These are phyloP conservation scores for Aspergillus sp. DNA, from an alignment of 2,329 filamentous ascomycete species.

Conservation along the genomic window DNA sequence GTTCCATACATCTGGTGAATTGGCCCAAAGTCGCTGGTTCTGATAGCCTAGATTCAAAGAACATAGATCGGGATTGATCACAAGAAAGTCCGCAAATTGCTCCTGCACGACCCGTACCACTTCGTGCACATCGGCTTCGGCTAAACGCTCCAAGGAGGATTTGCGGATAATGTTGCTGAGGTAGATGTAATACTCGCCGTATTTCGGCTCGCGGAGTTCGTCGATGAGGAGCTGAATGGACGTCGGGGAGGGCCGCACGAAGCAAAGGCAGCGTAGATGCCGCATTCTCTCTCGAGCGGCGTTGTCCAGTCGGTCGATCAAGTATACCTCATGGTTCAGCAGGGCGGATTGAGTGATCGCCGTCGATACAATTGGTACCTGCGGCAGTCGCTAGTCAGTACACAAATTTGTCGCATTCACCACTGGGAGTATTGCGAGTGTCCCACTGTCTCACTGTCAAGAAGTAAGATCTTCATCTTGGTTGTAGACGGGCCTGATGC, in stretches of 20 bases:
- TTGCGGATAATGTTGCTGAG: constrained; percentile 99
- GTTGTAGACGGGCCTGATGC: constrained; percentile 60
- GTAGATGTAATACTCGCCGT: constrained; percentile 95
- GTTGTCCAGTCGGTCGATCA: constrained; percentile 95
- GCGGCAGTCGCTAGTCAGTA: constrained; percentile 20
- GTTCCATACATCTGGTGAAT: constrained; percentile 84
- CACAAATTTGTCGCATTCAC: not conserved
- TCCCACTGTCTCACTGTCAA: constrained; percentile 86
- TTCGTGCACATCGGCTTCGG: constrained; percentile 96
- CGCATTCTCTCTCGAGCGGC: constrained; percentile 92
- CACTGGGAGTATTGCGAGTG: constrained; percentile 32
- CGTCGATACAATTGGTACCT: constrained; percentile 88
- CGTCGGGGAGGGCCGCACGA: constrained; percentile 86
- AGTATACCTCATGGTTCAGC: constrained; percentile 94
- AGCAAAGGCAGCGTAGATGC: constrained; percentile 88
- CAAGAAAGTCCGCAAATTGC: constrained; percentile 93
- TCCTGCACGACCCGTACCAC: constrained; percentile 93
- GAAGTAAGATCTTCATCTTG: constrained; percentile 97
- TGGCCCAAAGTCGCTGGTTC: constrained; percentile 75
- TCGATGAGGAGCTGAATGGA: constrained; percentile 94
- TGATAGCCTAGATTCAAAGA: constrained; percentile 73
- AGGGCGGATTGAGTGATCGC: constrained; percentile 94
- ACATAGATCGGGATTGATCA: constrained; percentile 92
- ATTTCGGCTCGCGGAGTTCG: constrained; percentile 92
- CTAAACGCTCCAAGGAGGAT: constrained; percentile 86